These are phyloP conservation scores for Moelleriella libera DNA, from an alignment of 2,329 filamentous ascomycete genomes.

Conservation along the genomic window DNA sequence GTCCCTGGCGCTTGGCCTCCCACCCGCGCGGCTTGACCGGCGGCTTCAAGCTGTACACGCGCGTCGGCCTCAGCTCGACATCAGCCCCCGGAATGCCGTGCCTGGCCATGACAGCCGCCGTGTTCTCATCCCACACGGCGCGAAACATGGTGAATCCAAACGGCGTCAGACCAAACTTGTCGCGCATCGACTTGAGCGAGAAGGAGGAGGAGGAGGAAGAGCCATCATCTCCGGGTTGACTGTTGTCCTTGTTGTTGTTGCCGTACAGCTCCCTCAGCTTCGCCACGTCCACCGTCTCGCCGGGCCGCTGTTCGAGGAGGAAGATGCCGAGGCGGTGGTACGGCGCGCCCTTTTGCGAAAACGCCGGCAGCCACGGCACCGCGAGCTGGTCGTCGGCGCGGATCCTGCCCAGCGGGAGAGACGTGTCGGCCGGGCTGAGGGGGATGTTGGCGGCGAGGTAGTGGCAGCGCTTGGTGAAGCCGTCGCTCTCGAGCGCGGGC, in stretches of 20 bases:
- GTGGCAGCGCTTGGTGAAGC: constrained; percentile 72
- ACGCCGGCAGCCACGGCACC: constrained; percentile 71
- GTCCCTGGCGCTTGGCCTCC: constrained; percentile 50
- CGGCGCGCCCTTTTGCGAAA: constrained; percentile 75
- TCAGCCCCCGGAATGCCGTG: constrained; percentile 62
- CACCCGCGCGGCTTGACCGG: constrained; percentile 48
- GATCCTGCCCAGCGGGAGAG: constrained; percentile 51
- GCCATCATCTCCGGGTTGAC: too few relatives aligned
- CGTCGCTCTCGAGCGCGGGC: constrained; percentile 60
- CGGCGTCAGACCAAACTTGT: constrained; percentile 53
- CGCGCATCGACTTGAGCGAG: constrained; percentile 59
- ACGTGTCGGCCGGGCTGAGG: constrained; percentile 36
- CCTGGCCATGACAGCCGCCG: constrained; percentile 73
- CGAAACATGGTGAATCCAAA: constrained; percentile 84
- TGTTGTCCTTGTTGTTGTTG: constrained; percentile 24
- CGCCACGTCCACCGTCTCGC: constrained; percentile 39
- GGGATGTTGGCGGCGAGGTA: constrained; percentile 62
- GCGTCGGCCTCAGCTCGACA: constrained; percentile 72
- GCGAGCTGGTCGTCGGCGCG: constrained; percentile 51
- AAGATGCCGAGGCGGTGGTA: constrained; percentile 84
- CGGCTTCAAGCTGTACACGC: constrained; percentile 52
- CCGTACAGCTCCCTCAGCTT: constrained; percentile 39
- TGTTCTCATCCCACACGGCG: constrained; percentile 77
- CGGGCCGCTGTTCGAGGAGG: constrained; percentile 64
- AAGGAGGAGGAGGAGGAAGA: constrained; percentile 26